Evolutionary conservation across 371 early-diverging fungal genomes (phyloP).

Genomic region (Mucor mucedo): DNA sequence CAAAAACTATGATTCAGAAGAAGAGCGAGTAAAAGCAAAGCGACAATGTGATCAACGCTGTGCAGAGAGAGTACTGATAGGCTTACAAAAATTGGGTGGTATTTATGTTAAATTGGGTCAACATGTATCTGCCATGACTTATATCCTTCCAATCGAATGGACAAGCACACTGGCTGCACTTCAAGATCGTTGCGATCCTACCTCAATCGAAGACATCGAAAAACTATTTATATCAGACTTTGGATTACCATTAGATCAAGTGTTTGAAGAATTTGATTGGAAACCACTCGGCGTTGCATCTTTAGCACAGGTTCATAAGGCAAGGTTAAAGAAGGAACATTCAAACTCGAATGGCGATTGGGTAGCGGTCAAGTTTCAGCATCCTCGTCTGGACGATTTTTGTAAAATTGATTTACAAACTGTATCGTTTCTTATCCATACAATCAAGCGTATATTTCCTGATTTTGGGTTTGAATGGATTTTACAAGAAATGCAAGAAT

Average conservation of each 20-base stretch:
- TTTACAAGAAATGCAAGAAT: slow-evolving; percentile 83
- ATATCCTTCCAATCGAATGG: slow-evolving; percentile 90
- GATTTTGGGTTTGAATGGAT: slow-evolving; percentile 94
- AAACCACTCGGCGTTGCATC: slow-evolving; percentile 85
- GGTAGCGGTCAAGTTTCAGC: slow-evolving; percentile 95
- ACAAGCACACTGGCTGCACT: slow-evolving; percentile 80
- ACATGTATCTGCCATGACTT: slow-evolving; percentile 86
- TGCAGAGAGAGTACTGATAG: slow-evolving; percentile 65
- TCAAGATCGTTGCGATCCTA: slow-evolving; percentile 86
- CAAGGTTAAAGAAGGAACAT: slow-evolving; percentile 47
- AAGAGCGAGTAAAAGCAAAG: slow-evolving; percentile 44
- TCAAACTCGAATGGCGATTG: slow-evolving; percentile 44
- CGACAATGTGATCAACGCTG: slow-evolving; percentile 47
- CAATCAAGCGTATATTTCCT: slow-evolving; percentile 79
- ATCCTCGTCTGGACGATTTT: slow-evolving; percentile 78
- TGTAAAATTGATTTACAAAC: slow-evolving; percentile 85
- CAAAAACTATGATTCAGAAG: slow-evolving; percentile 40
- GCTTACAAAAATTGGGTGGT: slow-evolving; percentile 75
- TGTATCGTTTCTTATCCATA: slow-evolving; percentile 62
- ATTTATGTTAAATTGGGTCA: slow-evolving; percentile 95
- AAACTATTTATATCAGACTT: slow-evolving; percentile 73
- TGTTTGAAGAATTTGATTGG: slow-evolving; percentile 76
- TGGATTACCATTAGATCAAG: slow-evolving; percentile 62
- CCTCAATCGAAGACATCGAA: slow-evolving; percentile 67
- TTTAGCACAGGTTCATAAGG: slow-evolving; percentile 87